Percentiles rank a stretch among this genome's conserved stretches.
Evolutionary conservation across 2,329 filamentous ascomycete genomes (phyloP).

Genomic region (Fusarium azukiicola): DNA sequence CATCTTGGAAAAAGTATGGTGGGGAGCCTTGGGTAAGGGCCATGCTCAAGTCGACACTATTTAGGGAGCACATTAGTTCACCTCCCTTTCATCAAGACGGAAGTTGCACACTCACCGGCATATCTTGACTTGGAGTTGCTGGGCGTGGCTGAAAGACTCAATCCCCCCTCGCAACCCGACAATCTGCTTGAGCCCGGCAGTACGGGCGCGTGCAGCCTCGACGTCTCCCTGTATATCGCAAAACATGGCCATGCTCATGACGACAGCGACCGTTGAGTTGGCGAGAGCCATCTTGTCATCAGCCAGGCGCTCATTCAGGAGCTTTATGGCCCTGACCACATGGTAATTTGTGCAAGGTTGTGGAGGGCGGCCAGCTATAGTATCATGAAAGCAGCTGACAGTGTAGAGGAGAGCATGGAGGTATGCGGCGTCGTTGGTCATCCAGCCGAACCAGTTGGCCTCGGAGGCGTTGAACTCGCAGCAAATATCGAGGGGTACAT

Average conservation of each 20-base stretch:
- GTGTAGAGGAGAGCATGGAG: slow-evolving; percentile 12
- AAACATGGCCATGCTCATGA: slow-evolving; percentile 16
- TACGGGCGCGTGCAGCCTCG: neutral
- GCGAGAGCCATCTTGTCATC: neutral
- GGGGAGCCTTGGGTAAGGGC: neutral
- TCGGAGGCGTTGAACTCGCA: neutral
- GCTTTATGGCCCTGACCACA: neutral
- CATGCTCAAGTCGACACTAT: slow-evolving; percentile 8
- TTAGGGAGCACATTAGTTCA: neutral
- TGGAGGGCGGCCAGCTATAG: neutral
- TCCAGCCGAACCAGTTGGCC: slow-evolving; percentile 14
- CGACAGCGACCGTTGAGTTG: slow-evolving; percentile 10
- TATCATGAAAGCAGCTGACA: slow-evolving; percentile 2
- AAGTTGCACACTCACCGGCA: neutral
- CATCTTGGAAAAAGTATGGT: slow-evolving; percentile 15
- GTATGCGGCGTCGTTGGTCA: slow-evolving; percentile 19
- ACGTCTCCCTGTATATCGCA: neutral
- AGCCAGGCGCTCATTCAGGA: neutral
- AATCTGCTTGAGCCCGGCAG: neutral
- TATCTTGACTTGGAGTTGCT: slow-evolving; percentile 17
- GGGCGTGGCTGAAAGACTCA: neutral
- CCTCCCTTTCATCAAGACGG: neutral
- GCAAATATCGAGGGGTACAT: slow-evolving; percentile 16
- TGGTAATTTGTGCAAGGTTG: neutral
- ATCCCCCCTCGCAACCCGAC: slow-evolving; percentile 11